Evolutionary conservation across 177 flowering plant species (phyloP).

Genomic region (Vitis hybrid): DNA sequence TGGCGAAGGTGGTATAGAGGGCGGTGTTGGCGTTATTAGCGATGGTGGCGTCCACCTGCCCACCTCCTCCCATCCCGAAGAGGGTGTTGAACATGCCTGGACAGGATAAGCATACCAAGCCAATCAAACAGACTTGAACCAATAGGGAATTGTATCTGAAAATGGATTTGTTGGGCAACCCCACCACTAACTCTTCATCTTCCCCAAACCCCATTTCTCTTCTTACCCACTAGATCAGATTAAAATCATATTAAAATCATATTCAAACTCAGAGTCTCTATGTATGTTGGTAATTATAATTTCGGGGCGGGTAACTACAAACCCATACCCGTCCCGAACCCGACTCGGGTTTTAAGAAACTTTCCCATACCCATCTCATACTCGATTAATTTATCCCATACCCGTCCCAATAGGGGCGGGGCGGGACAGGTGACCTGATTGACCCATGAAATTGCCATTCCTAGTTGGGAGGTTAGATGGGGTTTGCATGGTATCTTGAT

Average conservation of each 20-base stretch:
- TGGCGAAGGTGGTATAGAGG: no score
- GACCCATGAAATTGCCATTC: no score
- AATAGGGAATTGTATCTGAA: slow-evolving; percentile 82
- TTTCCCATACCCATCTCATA: no score
- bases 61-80: slow-evolving; percentile 94
- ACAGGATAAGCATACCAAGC: slow-evolving; percentile 90
- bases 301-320: no score
- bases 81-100: slow-evolving; percentile 98
- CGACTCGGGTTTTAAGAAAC: rapidly evolving
- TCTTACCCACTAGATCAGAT: background rate
- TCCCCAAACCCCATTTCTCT: slow-evolving; percentile 23
- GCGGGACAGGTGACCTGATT: rapidly evolving
- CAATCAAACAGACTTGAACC: slow-evolving; percentile 67
- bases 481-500: no score
- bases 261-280: no score
- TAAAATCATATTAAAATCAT: background rate
- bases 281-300: no score
- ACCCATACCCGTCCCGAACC: no score
- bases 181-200: slow-evolving; percentile 24
- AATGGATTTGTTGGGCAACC: slow-evolving; percentile 15
- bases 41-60: slow-evolving; percentile 72
- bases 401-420: no score
- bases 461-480: no score
- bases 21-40: no score
- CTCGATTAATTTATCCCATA: no score